These are phyloP conservation scores for Xylariomycetidae sp. DNA, from an alignment of 2,329 filamentous ascomycete genomes.

Conservation along the genomic window DNA sequence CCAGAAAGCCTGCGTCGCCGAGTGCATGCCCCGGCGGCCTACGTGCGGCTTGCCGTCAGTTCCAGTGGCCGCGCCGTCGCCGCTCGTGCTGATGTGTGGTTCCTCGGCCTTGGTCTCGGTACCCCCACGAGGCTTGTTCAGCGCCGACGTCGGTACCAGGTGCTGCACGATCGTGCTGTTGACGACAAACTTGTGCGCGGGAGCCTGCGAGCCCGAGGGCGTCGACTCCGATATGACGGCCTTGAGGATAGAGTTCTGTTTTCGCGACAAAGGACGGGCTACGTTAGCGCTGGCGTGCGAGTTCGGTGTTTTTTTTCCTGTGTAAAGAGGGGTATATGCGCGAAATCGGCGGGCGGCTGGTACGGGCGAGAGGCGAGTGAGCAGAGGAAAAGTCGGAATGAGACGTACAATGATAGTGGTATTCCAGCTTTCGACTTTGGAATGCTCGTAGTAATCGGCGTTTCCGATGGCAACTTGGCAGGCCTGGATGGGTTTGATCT, in stretches of 20 bases:
- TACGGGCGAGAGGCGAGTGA: neutral
- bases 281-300: too few species aligned
- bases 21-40: slow-evolving; percentile 86
- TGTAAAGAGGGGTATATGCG: neutral
- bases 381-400: slow-evolving; percentile 1
- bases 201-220: slow-evolving; percentile 50
- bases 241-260: slow-evolving; percentile 70
- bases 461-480: slow-evolving; percentile 73
- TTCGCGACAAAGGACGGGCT: slow-evolving; percentile 7
- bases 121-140: slow-evolving; percentile 54
- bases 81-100: slow-evolving; percentile 52
- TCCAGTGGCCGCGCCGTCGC: slow-evolving; percentile 45
- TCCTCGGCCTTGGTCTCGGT: slow-evolving; percentile 43
- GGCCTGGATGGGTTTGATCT: slow-evolving; percentile 54
- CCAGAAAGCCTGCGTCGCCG: slow-evolving; percentile 81
- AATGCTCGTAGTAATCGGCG: slow-evolving; percentile 80
- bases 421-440: slow-evolving; percentile 84
- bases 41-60: slow-evolving; percentile 66
- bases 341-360: neutral
- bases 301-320: too few species aligned
- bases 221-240: slow-evolving; percentile 72
- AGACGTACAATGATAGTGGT: slow-evolving; percentile 78
- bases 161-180: slow-evolving; percentile 99
- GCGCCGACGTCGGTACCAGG: slow-evolving; percentile 62
- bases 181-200: slow-evolving; percentile 86